phyloP scores from a whole-genome alignment of 805 yeast genomes.

The Schwanniomyces pseudopolymorphus region DNA sequence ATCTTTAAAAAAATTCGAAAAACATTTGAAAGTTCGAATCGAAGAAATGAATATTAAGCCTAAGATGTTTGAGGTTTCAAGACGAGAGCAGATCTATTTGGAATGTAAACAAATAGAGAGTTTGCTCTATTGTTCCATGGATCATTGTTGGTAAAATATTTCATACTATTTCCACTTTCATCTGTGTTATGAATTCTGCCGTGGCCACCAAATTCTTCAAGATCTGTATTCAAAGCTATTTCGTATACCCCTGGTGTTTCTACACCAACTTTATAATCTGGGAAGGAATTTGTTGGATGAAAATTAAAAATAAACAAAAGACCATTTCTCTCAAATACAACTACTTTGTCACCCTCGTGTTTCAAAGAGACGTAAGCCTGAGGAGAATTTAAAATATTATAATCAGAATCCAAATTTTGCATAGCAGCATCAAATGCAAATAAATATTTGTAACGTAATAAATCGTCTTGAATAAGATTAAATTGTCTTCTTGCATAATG shows the following conservation, averaged over 20 bases:
- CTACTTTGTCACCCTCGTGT: constrained; percentile 83
- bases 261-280: constrained; percentile 90
- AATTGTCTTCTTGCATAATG: constrained; percentile 96
- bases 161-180: constrained; percentile 36
- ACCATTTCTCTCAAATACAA: constrained; percentile 87
- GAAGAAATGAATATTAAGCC: constrained; percentile 12
- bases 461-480: constrained; percentile 76
- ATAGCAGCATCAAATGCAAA: constrained; percentile 82
- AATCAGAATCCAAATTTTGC: constrained; percentile 71
- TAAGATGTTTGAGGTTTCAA: constrained; percentile 27
- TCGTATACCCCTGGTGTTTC: constrained; percentile 74
- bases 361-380: constrained; percentile 85
- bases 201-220: constrained; percentile 76
- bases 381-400: constrained; percentile 67
- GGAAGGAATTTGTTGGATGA: constrained; percentile 78
- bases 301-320: constrained; percentile 85
- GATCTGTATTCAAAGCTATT: constrained; percentile 75
- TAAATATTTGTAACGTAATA: constrained; percentile 75
- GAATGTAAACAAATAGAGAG: constrained; percentile 75
- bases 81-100: constrained; percentile 59
- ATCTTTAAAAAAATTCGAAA: neutral
- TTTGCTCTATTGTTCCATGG: constrained; percentile 80
- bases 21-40: neutral
- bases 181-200: constrained; percentile 54
- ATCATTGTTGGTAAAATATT: constrained; percentile 69